A percentile compares a stretch with the other conserved stretches of the same genome.
phyloP scores from a whole-genome alignment of 768 basidiomycete species.

The Tubosaeta sp. region DNA sequence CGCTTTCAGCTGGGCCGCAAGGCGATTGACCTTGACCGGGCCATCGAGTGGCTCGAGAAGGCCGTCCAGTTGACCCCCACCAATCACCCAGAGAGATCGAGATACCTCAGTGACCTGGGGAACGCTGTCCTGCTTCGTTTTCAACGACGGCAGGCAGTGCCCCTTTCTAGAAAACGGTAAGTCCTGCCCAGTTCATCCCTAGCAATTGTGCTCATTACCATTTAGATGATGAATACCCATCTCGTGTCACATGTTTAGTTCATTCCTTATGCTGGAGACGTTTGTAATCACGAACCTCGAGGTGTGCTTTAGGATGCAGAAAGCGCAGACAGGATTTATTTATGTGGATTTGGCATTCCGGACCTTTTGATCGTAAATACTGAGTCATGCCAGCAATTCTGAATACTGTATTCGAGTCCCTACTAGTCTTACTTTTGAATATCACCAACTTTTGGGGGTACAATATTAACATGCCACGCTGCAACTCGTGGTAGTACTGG shows the following conservation, averaged over 20 bases:
- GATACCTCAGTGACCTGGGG: neutral
- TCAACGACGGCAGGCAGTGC: neutral
- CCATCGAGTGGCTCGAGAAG: neutral
- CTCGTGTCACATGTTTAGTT: neutral
- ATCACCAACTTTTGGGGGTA: too few relatives aligned
- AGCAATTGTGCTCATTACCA: neutral
- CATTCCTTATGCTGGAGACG: neutral
- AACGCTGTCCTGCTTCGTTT: neutral
- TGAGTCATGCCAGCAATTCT: too few relatives aligned
- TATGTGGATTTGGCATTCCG: neutral
- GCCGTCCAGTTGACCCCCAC: neutral
- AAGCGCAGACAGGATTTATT: neutral
- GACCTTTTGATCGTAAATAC: too few relatives aligned
- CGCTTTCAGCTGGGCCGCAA: neutral
- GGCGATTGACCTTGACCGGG: neutral
- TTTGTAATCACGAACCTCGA: neutral
- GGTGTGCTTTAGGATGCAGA: neutral
- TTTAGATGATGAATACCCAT: neutral
- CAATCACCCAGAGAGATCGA: neutral
- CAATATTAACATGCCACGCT: too few relatives aligned
- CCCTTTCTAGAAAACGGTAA: neutral
- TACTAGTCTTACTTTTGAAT: too few relatives aligned
- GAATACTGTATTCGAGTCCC: too few relatives aligned
- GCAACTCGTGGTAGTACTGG: too few relatives aligned
- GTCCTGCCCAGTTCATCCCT: neutral